Percentiles rank a stretch among this genome's conserved stretches.
Conservation (phyloP, 176 grass and related monocot genomes). For the Bromus sterilis region DNA sequence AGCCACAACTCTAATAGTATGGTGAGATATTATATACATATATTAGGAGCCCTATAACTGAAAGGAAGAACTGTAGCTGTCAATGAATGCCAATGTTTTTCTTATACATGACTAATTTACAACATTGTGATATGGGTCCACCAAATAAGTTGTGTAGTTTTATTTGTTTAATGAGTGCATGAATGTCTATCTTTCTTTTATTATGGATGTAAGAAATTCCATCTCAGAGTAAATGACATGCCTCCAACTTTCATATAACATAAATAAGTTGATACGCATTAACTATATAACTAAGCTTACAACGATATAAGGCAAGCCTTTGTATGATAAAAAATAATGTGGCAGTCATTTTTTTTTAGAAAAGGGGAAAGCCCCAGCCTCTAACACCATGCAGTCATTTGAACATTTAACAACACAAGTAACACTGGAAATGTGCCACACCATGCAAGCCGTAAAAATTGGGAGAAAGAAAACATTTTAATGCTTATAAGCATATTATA, state of each 20-base stretch:
- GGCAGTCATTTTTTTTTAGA: neutral
- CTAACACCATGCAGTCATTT: neutral
- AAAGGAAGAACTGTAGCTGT: neutral
- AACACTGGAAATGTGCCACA: neutral
- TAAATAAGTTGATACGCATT: neutral
- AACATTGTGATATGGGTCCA: neutral
- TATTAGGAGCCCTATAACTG: neutral
- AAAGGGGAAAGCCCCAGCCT: too few relatives aligned
- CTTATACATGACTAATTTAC: neutral
- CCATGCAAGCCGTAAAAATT: neutral
- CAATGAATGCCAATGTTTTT: neutral
- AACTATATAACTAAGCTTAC: neutral
- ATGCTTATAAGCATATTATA: conserved; percentile 27
- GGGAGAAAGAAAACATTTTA: neutral
- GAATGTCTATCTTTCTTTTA: neutral
- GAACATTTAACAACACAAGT: neutral
- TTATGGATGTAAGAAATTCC: neutral
- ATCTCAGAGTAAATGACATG: neutral
- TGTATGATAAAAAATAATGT: neutral
- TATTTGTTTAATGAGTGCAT: neutral
- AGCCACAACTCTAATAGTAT: neutral
- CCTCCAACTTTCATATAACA: conserved; percentile 3
- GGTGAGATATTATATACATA: neutral
- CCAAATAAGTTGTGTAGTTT: neutral
- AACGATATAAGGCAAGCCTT: neutral